Conservation (phyloP, 169 alveolate genomes). For the Eimeria tenella region DNA sequence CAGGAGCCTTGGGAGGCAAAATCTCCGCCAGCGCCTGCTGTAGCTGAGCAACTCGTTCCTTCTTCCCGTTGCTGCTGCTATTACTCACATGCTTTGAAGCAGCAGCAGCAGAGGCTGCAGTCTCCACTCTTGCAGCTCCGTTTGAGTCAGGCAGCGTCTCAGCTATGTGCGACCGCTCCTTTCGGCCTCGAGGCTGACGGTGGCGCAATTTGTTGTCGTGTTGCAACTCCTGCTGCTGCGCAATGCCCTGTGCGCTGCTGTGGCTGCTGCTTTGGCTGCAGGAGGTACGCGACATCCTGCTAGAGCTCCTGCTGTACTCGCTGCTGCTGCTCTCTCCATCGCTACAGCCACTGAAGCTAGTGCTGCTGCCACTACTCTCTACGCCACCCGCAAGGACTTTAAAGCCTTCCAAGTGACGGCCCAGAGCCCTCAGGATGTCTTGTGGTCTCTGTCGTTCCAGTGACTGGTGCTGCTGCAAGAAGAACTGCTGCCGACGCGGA, state of each 20-base stretch:
- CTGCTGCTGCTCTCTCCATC: neutral
- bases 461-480: neutral
- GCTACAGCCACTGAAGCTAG: neutral
- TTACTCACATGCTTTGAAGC: neutral
- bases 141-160: neutral
- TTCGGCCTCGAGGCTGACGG: neutral
- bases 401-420: neutral
- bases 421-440: neutral
- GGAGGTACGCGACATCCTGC: neutral
- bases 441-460: neutral
- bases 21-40: conserved; percentile 47
- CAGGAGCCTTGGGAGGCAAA: conserved; percentile 70
- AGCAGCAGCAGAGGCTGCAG: neutral
- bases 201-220: neutral
- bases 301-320: conserved; percentile 8
- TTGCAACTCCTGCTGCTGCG: conserved; percentile 24
- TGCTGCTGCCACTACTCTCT: conserved; percentile 2
- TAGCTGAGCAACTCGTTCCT: neutral
- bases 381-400: neutral
- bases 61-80: neutral
- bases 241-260: neutral
- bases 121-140: neutral
- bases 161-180: neutral
- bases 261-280: conserved; percentile 13
- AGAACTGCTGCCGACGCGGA: neutral